Evolutionary conservation across 2,329 filamentous ascomycete genomes (phyloP).

Genomic region (Scorias spongiosa): DNA sequence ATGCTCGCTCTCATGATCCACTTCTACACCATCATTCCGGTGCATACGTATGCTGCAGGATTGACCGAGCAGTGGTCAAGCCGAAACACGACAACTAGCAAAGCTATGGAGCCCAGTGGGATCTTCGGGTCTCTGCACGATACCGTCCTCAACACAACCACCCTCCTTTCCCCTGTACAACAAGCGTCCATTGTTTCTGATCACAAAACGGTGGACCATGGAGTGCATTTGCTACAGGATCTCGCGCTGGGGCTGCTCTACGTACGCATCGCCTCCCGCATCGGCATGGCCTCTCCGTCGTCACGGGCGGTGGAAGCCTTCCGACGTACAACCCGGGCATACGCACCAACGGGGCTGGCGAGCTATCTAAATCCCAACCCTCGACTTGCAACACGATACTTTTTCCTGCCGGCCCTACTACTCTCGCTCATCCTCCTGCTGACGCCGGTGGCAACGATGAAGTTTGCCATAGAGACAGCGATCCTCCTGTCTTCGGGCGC

Average conservation of each 20-base stretch:
- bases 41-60: conserved; percentile 52
- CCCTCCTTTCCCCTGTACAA: conserved; percentile 1
- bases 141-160: neutral
- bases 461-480: conserved; percentile 29
- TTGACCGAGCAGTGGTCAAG: neutral
- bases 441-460: conserved; percentile 47
- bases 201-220: conserved; percentile 37
- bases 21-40: conserved; percentile 72
- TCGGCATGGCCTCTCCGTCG: conserved; percentile 52
- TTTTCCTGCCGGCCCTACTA: conserved; percentile 60
- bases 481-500: conserved; percentile 2
- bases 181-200: neutral
- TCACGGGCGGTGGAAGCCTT: conserved; percentile 62
- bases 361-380: conserved; percentile 71
- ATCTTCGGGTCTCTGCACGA: neutral
- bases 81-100: conserved; percentile 7
- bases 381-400: conserved; percentile 63
- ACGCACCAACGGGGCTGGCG: conserved; percentile 28
- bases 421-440: conserved; percentile 48
- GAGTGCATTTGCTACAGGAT: conserved; percentile 75
- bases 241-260: conserved; percentile 92
- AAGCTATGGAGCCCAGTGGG: neutral
- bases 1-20: conserved; percentile 69
- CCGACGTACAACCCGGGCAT: conserved; percentile 43
- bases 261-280: conserved; percentile 59